A percentile compares a stretch with the other conserved stretches of the same genome.
These are phyloP conservation scores for Xylariaceae sp. DNA, from an alignment of 2,329 filamentous ascomycete genomes.

Conservation along the genomic window DNA sequence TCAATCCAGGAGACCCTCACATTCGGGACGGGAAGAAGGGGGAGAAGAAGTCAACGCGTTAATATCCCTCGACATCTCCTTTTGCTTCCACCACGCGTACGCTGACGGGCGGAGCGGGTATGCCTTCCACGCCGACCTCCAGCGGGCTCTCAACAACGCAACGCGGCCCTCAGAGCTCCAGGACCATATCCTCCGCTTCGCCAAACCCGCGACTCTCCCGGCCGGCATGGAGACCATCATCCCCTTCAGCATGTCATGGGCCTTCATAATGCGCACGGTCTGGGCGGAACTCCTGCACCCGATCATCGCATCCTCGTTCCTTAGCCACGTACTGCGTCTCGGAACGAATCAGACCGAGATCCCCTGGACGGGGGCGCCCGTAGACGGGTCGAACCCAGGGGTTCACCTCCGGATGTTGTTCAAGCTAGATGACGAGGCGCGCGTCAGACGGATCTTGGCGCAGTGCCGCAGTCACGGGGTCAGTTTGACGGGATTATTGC, in stretches of 20 bases:
- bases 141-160: slow-evolving; percentile 38
- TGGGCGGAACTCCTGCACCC: slow-evolving; percentile 32
- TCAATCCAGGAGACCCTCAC: neutral
- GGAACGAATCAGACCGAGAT: slow-evolving; percentile 15
- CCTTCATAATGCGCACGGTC: slow-evolving; percentile 16
- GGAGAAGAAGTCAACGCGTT: neutral
- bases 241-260: slow-evolving; percentile 32
- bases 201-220: slow-evolving; percentile 33
- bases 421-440: slow-evolving; percentile 30
- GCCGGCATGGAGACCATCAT: slow-evolving; percentile 41
- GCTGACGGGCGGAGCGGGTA: slow-evolving; percentile 48
- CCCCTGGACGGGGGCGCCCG: slow-evolving; percentile 39
- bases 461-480: slow-evolving; percentile 40
- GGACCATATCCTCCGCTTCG: slow-evolving; percentile 32
- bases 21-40: neutral
- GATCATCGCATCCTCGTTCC: slow-evolving; percentile 38
- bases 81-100: slow-evolving; percentile 51
- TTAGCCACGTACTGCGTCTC: slow-evolving; percentile 24
- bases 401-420: slow-evolving; percentile 40
- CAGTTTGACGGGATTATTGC: slow-evolving; percentile 48
- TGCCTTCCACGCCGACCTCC: slow-evolving; percentile 47
- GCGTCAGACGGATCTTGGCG: slow-evolving; percentile 34
- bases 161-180: slow-evolving; percentile 17
- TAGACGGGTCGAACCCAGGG: slow-evolving; percentile 37
- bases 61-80: slow-evolving; percentile 40